phyloP scores from a whole-genome alignment of 257 asterid genomes.

The Gardenia jasminoides region DNA sequence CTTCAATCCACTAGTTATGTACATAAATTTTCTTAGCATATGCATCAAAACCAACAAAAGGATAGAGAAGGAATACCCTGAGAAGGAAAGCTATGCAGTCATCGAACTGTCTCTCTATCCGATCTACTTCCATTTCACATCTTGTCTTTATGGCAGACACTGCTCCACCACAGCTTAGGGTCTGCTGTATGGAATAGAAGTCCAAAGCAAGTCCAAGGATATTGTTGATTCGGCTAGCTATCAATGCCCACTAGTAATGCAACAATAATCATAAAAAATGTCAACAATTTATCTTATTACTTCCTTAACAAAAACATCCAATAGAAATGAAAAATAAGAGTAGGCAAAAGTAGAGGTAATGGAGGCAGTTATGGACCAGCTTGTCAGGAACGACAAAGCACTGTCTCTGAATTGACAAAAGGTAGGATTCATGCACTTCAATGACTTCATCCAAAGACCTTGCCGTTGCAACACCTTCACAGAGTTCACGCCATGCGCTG shows the following conservation, averaged over 20 bases:
- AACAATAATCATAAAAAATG: slow-evolving; percentile 8
- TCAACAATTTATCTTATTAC: background rate
- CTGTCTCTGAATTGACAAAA: slow-evolving; percentile 81
- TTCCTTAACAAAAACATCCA: background rate
- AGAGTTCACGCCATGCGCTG: slow-evolving; percentile 96
- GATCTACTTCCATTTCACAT: slow-evolving; percentile 84
- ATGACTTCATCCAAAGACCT: slow-evolving; percentile 91
- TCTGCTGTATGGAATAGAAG: slow-evolving; percentile 73
- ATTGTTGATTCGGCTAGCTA: slow-evolving; percentile 91
- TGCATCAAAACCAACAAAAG: background rate
- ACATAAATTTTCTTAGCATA: background rate
- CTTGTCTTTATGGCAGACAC: slow-evolving; percentile 69
- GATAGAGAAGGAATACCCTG: slow-evolving; percentile 51
- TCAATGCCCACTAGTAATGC: slow-evolving; percentile 72
- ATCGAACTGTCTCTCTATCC: slow-evolving; percentile 85
- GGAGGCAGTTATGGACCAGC: slow-evolving; percentile 50
- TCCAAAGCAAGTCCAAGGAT: slow-evolving; percentile 88
- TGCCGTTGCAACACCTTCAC: slow-evolving; percentile 87
- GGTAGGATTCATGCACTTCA: slow-evolving; percentile 88
- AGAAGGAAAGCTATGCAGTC: slow-evolving; percentile 96
- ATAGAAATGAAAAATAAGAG: background rate
- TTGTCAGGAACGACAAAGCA: slow-evolving; percentile 96
- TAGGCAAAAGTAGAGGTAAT: slow-evolving; percentile 14
- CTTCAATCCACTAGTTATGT: background rate
- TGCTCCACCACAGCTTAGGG: slow-evolving; percentile 67